Conservation (phyloP, 148 eudicot species). For the Chenopodium quinoa region DNA sequence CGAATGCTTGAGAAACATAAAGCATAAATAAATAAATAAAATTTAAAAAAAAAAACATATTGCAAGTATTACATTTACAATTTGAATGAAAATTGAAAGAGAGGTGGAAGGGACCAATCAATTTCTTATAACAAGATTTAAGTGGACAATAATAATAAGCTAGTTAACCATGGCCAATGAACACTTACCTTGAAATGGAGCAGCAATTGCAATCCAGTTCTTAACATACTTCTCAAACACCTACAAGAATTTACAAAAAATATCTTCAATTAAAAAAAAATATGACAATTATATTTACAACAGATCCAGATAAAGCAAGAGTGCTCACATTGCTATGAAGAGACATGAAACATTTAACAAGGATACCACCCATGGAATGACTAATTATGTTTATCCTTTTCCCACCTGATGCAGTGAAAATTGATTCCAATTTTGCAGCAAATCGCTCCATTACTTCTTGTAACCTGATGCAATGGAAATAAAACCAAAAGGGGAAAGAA, state of each 20-base stretch:
- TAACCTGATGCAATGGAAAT: slow-evolving; percentile 20
- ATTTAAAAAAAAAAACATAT: background rate
- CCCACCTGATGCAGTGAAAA: slow-evolving; percentile 85
- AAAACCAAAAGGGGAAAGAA: background rate
- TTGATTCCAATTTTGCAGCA: slow-evolving; percentile 75
- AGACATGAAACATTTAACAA: slow-evolving; percentile 91
- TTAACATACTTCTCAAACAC: slow-evolving; percentile 96
- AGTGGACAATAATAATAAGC: background rate
- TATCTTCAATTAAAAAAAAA: background rate
- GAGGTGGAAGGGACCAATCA: background rate
- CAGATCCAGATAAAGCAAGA: background rate
- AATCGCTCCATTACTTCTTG: slow-evolving; percentile 66
- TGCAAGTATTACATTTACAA: background rate
- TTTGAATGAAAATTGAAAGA: background rate
- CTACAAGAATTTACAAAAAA: slow-evolving; percentile 36
- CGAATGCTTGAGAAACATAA: background rate
- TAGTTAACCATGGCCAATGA: background rate
- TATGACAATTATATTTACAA: background rate
- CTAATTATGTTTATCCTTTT: slow-evolving; percentile 77
- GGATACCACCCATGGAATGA: slow-evolving; percentile 98
- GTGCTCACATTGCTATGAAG: slow-evolving; percentile 66
- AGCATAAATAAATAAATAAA: no score
- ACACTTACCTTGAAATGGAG: slow-evolving; percentile 86
- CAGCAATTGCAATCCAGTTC: slow-evolving; percentile 96
- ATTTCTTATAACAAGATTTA: background rate